phyloP scores from a whole-genome alignment of 164 flowering plant species.

The Stephania yunnanensis region DNA sequence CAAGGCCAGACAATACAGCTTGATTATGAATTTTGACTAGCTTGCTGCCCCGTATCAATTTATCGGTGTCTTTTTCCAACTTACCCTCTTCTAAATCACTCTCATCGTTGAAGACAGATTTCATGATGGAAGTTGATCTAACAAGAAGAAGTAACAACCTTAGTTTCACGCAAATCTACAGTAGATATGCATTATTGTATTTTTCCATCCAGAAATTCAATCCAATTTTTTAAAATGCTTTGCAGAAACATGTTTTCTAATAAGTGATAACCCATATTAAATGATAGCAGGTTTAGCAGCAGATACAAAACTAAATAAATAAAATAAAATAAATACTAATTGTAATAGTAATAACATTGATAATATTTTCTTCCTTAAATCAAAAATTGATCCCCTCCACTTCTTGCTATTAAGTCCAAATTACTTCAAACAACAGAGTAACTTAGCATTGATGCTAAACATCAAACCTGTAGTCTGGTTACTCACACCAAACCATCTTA shows the following conservation, averaged over 20 bases:
- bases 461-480: not conserved
- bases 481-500: not conserved
- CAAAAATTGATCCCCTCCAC: not conserved
- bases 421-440: not conserved
- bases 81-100: conserved; percentile 68
- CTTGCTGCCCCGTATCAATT: conserved; percentile 30
- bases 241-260: not conserved
- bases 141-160: conserved; percentile 11
- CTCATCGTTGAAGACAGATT: conserved; percentile 35
- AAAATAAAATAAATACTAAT: too few species aligned
- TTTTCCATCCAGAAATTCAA: not conserved
- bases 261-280: not conserved
- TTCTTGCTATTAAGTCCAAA: not conserved
- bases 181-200: not conserved
- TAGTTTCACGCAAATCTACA: not conserved
- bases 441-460: not conserved
- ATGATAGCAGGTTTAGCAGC: not conserved
- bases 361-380: not conserved
- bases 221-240: not conserved
- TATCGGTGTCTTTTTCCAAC: conserved; percentile 49
- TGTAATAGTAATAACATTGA: not conserved
- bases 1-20: conserved; percentile 82
- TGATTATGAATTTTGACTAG: conserved; percentile 51
- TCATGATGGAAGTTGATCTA: conserved; percentile 43
- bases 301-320: not conserved